phyloP scores from a whole-genome alignment of 176 grass and related monocot species.

The Lolium rigidum region DNA sequence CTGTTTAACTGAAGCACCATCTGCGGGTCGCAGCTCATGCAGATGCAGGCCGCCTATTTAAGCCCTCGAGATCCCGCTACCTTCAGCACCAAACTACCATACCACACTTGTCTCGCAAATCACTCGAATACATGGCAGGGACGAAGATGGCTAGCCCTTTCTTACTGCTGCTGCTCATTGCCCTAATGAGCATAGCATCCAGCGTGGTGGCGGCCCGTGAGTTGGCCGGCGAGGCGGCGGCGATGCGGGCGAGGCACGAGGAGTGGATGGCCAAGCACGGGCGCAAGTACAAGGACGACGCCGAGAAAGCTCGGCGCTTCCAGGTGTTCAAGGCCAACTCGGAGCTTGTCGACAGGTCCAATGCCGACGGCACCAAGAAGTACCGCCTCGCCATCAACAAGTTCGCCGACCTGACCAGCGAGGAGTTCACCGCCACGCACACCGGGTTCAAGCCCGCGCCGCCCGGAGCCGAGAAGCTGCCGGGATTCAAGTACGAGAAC shows the following conservation, averaged over 20 bases:
- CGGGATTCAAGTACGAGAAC: conserved; percentile 4
- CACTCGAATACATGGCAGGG: neutral
- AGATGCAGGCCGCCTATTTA: neutral
- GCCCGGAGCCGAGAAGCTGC: conserved; percentile 7
- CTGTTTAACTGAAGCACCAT: neutral
- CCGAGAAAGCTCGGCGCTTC: conserved; percentile 46
- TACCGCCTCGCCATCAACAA: conserved; percentile 38
- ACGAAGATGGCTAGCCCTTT: neutral
- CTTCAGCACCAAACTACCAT: neutral
- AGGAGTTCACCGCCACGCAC: conserved; percentile 42
- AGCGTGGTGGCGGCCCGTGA: neutral
- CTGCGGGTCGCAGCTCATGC: neutral
- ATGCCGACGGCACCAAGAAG: conserved; percentile 34
- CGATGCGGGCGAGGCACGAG: conserved; percentile 23
- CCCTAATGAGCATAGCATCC: neutral
- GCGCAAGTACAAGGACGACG: conserved; percentile 43
- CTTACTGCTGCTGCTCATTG: neutral
- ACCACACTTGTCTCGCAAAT: neutral
- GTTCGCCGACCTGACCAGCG: conserved; percentile 52
- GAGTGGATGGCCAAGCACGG: conserved; percentile 51
- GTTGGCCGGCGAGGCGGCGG: neutral
- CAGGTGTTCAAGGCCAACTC: conserved; percentile 52
- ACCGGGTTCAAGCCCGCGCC: conserved; percentile 36
- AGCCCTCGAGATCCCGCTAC: neutral
- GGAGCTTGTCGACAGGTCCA: conserved; percentile 37